These are phyloP conservation scores for Paramicrosporidium saccamoebae DNA, from an alignment of 371 early-diverging fungal species.

Conservation along the genomic window DNA sequence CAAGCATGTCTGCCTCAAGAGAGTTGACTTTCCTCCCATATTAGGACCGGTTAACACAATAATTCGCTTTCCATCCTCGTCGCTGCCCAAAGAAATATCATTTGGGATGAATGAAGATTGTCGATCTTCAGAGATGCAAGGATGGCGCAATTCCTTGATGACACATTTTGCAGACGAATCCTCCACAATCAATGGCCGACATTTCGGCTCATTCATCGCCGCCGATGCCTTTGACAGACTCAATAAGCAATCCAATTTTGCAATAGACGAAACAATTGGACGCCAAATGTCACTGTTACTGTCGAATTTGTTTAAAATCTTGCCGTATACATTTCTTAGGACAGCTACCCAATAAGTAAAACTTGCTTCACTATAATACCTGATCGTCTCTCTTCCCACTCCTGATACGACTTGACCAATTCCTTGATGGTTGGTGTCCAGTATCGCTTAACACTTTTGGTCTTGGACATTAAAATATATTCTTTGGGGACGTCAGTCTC, in stretches of 20 bases:
- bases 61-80: conserved; percentile 15
- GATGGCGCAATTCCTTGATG: conserved; percentile 66
- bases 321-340: too few species aligned
- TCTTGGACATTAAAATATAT: conserved; percentile 42
- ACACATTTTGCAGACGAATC: too few species aligned
- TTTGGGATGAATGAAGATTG: conserved; percentile 96
- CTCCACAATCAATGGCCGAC: conserved; percentile 37
- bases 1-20: conserved; percentile 78
- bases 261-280: too few species aligned
- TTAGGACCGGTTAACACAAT: conserved; percentile 95
- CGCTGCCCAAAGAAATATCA: conserved; percentile 32
- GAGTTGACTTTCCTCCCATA: conserved; percentile 84
- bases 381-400: too few species aligned
- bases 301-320: too few species aligned
- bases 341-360: too few species aligned
- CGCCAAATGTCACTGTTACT: too few species aligned
- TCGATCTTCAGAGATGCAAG: conserved; percentile 40
- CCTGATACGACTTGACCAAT: conserved; percentile 24
- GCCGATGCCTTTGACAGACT: conserved; percentile 34
- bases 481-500: conserved; percentile 30
- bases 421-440: conserved; percentile 27
- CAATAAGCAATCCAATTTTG: conserved; percentile 67
- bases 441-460: conserved; percentile 47
- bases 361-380: too few species aligned
- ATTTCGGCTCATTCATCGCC: conserved; percentile 21